phyloP scores from a whole-genome alignment of 2,329 filamentous ascomycete species.

The Trichoderma polysporum region DNA sequence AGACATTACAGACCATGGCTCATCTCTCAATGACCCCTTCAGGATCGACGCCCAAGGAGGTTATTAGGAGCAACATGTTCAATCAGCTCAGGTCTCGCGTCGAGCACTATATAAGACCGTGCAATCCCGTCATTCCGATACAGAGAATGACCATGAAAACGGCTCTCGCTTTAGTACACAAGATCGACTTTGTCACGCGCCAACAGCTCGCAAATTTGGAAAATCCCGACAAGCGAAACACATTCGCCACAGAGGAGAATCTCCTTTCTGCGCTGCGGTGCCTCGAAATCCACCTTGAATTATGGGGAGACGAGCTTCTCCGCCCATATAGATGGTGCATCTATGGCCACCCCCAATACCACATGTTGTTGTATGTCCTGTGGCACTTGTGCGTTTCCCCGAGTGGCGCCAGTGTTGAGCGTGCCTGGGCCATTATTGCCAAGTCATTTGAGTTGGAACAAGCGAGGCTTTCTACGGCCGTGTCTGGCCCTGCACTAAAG shows the following conservation, averaged over 20 bases:
- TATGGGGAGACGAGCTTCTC: constrained; percentile 40
- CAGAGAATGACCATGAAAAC: constrained; percentile 34
- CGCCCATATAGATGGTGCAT: constrained; percentile 39
- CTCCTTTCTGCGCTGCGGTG: constrained; percentile 36
- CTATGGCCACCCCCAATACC: constrained; percentile 43
- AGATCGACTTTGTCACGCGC: constrained; percentile 37
- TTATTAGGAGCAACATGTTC: constrained; percentile 41
- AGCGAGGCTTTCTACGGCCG: constrained; percentile 8
- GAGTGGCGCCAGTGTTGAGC: constrained; percentile 29
- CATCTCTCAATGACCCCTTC: constrained; percentile 25
- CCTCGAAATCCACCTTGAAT: constrained; percentile 33
- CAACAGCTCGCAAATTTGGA: constrained; percentile 30
- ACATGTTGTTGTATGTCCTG: constrained; percentile 44
- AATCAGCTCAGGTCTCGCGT: constrained; percentile 33
- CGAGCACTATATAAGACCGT: constrained; percentile 38
- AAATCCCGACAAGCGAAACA: constrained; percentile 23
- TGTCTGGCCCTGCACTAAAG: constrained; percentile 17
- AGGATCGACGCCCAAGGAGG: constrained; percentile 28
- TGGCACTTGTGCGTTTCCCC: constrained; percentile 45
- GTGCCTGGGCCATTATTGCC: constrained; percentile 14
- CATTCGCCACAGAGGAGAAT: constrained; percentile 34
- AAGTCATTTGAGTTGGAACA: constrained; percentile 18
- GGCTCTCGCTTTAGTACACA: constrained; percentile 33
- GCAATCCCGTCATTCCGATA: constrained; percentile 53
- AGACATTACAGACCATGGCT: constrained; percentile 27